Conservation (phyloP, 257 asterid species). For the Lithospermum erythrorhizon region DNA sequence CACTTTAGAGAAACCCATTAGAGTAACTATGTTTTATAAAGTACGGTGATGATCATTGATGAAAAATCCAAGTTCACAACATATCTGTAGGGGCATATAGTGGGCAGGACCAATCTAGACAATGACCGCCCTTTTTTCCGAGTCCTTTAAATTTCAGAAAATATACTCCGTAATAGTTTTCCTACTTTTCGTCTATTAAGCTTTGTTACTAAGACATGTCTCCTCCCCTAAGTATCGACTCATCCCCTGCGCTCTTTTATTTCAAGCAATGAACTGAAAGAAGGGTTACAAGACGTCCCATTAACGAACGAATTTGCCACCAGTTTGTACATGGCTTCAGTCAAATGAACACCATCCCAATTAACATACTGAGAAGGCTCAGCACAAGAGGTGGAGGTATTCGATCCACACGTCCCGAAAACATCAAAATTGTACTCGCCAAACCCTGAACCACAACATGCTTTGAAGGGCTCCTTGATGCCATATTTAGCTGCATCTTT, state of each 20-base stretch:
- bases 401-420: constrained; percentile 53
- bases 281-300: constrained; percentile 38
- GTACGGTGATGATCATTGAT: no score
- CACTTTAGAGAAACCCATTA: no score
- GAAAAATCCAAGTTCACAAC: no score
- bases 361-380: constrained; percentile 53
- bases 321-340: constrained; percentile 72
- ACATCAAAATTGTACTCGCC: constrained; percentile 44
- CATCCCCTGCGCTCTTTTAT: constrained; percentile 23
- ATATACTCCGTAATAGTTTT: no score
- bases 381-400: constrained; percentile 32
- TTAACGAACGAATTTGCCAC: constrained; percentile 37
- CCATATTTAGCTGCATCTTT: constrained; percentile 35
- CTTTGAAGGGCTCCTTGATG: constrained; percentile 41
- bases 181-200: no score
- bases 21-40: no score
- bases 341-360: constrained; percentile 94
- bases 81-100: no score
- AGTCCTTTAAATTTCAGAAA: no score
- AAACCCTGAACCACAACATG: constrained; percentile 61
- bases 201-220: no score
- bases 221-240: background rate
- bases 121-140: no score
- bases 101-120: no score
- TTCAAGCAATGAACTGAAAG: constrained; percentile 36